A percentile compares a stretch with the other conserved stretches of the same genome.
phyloP scores from a whole-genome alignment of 2,329 filamentous ascomycete genomes.

The Aspergillus persii region DNA sequence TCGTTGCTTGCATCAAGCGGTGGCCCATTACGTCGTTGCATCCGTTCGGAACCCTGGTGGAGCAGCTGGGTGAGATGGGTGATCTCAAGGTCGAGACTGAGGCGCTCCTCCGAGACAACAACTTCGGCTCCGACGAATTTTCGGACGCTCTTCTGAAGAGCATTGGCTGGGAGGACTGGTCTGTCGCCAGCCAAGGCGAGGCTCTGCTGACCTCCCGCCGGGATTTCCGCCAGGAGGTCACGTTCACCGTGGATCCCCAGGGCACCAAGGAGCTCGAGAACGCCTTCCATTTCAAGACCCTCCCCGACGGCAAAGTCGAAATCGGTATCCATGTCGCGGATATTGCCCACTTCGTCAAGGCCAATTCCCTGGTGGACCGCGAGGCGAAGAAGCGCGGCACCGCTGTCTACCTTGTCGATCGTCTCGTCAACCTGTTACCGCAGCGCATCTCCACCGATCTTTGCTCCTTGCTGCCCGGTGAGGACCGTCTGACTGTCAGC shows the following conservation, averaged over 20 bases:
- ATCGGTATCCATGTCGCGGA: constrained; percentile 95
- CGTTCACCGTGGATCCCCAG: constrained; percentile 89
- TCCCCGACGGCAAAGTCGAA: constrained; percentile 81
- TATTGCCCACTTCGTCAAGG: constrained; percentile 94
- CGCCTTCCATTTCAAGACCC: constrained; percentile 85
- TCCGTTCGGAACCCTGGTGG: constrained; percentile 94
- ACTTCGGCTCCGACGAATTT: constrained; percentile 96
- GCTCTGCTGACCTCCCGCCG: constrained; percentile 69
- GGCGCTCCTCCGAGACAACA: constrained; percentile 94
- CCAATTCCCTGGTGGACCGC: constrained; percentile 89
- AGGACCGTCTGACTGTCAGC: constrained; percentile 87
- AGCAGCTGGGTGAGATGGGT: constrained; percentile 95
- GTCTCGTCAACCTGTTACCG: constrained; percentile 82
- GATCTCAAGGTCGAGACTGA: constrained; percentile 97
- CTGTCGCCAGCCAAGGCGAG: constrained; percentile 78
- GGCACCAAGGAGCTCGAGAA: constrained; percentile 86
- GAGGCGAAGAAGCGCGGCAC: constrained; percentile 98
- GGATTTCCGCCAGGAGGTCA: constrained; percentile 84
- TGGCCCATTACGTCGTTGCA: constrained; percentile 99
- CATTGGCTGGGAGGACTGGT: constrained; percentile 90
- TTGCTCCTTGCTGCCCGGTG: constrained; percentile 80
- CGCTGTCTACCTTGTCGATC: constrained; percentile 90
- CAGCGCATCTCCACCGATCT: constrained; percentile 80
- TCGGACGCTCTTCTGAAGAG: constrained; percentile 93
- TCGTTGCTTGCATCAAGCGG: constrained; percentile 97